phyloP scores from a whole-genome alignment of 1,284 basidiomycete genomes.

The Microbotryum intermedium region DNA sequence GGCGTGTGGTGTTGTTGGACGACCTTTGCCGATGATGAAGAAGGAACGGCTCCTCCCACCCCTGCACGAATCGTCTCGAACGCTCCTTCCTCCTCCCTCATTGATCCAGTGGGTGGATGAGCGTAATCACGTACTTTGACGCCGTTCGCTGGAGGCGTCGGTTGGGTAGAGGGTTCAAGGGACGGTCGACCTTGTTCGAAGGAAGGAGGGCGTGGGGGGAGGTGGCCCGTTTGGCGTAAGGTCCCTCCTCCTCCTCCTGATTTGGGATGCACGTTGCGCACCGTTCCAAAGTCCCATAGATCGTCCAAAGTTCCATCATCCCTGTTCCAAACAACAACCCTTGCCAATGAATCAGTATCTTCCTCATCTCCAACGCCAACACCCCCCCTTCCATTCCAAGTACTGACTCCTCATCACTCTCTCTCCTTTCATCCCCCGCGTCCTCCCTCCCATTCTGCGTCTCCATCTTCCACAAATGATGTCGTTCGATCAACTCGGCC shows the following conservation, averaged over 20 bases:
- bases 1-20: no score
- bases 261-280: constrained; percentile 49
- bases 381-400: constrained; percentile 1
- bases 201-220: neutral
- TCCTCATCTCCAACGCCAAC: no score
- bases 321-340: constrained; percentile 5
- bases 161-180: no score
- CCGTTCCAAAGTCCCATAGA: constrained; percentile 90
- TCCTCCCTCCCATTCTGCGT: constrained; percentile 55
- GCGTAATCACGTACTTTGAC: constrained; percentile 55
- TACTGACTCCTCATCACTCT: constrained; percentile 49
- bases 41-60: no score
- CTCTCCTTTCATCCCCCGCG: constrained; percentile 58
- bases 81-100: no score
- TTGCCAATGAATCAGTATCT: neutral
- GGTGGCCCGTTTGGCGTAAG: constrained; percentile 14
- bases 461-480: constrained; percentile 80
- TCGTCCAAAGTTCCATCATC: constrained; percentile 49
- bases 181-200: constrained; percentile 4
- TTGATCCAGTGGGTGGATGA: constrained; percentile 29
- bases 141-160: constrained; percentile 35
- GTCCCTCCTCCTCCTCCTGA: constrained; percentile 20
- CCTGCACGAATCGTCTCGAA: no score
- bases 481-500: constrained; percentile 88
- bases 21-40: no score